Evolutionary conservation across 495 filamentous ascomycete genomes (phyloP), one percentile per base, ranked within the genome.

Genomic region (Chaetomium cochliodes): DNA sequence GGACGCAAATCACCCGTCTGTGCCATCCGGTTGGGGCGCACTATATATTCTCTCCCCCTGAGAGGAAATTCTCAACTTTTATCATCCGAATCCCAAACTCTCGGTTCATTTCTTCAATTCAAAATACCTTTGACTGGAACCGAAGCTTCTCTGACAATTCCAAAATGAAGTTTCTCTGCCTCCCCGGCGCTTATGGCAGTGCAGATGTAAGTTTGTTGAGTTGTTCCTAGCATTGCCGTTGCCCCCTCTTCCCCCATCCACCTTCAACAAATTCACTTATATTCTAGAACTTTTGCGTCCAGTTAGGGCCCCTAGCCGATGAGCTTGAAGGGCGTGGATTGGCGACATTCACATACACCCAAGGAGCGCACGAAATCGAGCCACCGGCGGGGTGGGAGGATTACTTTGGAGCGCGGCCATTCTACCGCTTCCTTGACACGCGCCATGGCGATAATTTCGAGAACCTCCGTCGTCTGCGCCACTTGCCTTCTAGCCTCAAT

Each of bases 391-490:
- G 80, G 0, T 84, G 82, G 69, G 75, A 80, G 53, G 78, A 82
- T 58, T 85, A 83, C 68, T 85, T 84, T 56, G 82, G 82, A 5
- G 63, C 77, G n/a, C 76, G 75, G 4, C 82, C 82, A 8, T 75
- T 82, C 47, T 84, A 78, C 68, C 78, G 82, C 12, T 85, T 84
- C 72, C 64, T 84, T 26, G 79, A 83, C 65, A 77, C 79, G 51
- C 70, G 72, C 23, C 73, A 75, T 33, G 76, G 73, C 39, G 76
- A 80, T 50, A 74, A 77, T 26, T 78, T 79, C 58, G 82, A 81
- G 25, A 74, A 80, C 56, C 73, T 85, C 30, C 75, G 79, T 18
- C 75, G 80, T 1, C 77, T 84, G n/a, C 76, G 81, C 37, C 77
- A 82, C 49, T 76, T 84, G 49, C 81, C 81, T 5, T 73, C 76